Conservation (phyloP, 345 rosid genomes). For the Kandelia obovata region DNA sequence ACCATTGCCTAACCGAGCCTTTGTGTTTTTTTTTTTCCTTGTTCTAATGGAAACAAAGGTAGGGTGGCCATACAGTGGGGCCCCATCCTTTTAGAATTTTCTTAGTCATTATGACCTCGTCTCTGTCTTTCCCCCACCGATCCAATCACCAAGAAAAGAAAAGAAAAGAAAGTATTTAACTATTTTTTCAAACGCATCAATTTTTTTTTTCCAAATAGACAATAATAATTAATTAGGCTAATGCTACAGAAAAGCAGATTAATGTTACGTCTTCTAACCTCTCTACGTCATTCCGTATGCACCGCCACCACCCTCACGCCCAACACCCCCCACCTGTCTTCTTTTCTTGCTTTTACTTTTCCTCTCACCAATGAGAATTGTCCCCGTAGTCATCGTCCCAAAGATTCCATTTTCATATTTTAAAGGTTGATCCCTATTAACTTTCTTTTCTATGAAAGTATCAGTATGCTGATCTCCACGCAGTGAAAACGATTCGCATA, state of each 20-base stretch:
- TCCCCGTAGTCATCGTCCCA: conserved; percentile 1
- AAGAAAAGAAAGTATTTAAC: too few species aligned
- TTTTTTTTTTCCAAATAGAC: too few species aligned
- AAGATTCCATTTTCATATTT: background rate
- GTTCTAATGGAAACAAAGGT: background rate
- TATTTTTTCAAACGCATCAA: too few species aligned
- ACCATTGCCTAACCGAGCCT: background rate
- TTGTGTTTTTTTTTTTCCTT: background rate
- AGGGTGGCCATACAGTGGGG: background rate
- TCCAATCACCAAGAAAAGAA: conserved; percentile 3
- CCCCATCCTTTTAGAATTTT: background rate
- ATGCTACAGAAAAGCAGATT: background rate
- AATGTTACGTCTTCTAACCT: conserved; percentile 9
- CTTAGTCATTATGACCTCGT: conserved; percentile 6
- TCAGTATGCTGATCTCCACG: too few species aligned
- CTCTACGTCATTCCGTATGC: conserved; percentile 15
- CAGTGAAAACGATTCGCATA: too few species aligned
- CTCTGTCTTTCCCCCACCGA: conserved; percentile 12
- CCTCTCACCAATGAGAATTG: conserved; percentile 27
- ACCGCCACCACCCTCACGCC: conserved; percentile 23
- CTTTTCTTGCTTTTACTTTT: conserved; percentile 18
- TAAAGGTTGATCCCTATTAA: too few species aligned
- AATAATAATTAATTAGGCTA: too few species aligned
- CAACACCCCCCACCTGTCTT: conserved; percentile 6
- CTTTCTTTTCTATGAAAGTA: too few species aligned